Base-by-base conservation (phyloP, 441 rosid species). In the Gossypium laxum region DNA sequence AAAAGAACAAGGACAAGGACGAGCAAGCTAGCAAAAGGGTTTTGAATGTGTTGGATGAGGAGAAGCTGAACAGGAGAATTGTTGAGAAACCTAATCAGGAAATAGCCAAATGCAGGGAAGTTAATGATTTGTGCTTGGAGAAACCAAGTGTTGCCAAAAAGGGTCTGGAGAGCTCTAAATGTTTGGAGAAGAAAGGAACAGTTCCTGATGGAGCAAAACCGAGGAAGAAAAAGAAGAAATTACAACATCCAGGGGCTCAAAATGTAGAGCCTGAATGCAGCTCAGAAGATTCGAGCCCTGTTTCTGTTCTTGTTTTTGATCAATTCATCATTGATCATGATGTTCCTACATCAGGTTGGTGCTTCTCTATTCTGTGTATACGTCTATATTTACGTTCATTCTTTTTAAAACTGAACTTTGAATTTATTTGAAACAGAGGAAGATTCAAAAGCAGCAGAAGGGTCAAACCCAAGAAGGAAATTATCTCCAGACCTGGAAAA, bases 221-320 rank as follows among this genome's bases (percentile, higher is more conserved):
- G 45, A 79, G 62, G 47, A 80, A 45, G 57, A 79, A 34, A 69
- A 79, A 50, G 68, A 73, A 54, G 71, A 78, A 61, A 11, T 45
- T 5, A 45, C 47, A 60, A 8, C n/a, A 72, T n/a, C 0, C 18
- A 5, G 57, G n/a, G 34, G 51, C 30, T 55, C 58, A 71, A 14
- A 76, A 72, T 19, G 76, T 81, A 57, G 91, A 86, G 34, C 72
- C 71, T 28, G 85, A 72, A 65, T 77, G 82, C 80, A 84, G 80
- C 74, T 79, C 88, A n/a, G 75, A 90, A 75, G 88, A 88, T 24
- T 86, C 84, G 1, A 92, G 98, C 82, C 98, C 96, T n/a, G 91
- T 92, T 81, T 92, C 95, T 1, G 96, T 90, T 81, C 98, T 92
- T 75, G 95, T 86, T 73, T 87, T 83, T 69, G 82, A 81, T 73